Percentiles rank a stretch among this genome's conserved stretches.
Evolutionary conservation across 1,284 basidiomycete species (phyloP).

Genomic region (Ganoderma boninense): DNA sequence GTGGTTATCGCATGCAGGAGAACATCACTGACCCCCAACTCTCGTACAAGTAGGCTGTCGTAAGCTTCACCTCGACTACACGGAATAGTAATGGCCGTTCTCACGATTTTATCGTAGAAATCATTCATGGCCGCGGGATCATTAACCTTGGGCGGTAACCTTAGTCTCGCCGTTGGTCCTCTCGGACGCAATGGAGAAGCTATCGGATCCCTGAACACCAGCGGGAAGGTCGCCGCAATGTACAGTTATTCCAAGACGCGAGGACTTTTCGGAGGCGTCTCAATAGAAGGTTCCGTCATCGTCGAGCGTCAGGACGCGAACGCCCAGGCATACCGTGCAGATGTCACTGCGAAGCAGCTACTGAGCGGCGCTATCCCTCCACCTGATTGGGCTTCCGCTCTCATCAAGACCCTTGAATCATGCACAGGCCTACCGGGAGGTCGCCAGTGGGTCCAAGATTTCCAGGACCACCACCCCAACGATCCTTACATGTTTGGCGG

Average conservation of each 20-base stretch:
- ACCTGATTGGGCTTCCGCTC: slow-evolving; percentile 79
- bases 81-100: not conserved
- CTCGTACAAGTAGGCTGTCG: slow-evolving; percentile 57
- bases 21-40: slow-evolving; percentile 23
- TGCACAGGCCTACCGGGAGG: slow-evolving; percentile 77
- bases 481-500: slow-evolving; percentile 67
- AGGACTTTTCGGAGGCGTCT: slow-evolving; percentile 87
- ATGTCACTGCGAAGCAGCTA: slow-evolving; percentile 81
- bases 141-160: slow-evolving; percentile 92
- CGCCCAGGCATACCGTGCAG: slow-evolving; percentile 77
- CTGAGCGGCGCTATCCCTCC: slow-evolving; percentile 80
- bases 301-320: slow-evolving; percentile 95
- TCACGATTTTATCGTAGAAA: slow-evolving; percentile 54
- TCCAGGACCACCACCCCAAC: slow-evolving; percentile 35
- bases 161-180: slow-evolving; percentile 93
- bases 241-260: slow-evolving; percentile 96
- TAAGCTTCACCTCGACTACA: slow-evolving; percentile 45
- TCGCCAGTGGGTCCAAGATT: slow-evolving; percentile 74
- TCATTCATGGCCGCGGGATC: slow-evolving; percentile 97
- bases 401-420: slow-evolving; percentile 78
- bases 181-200: slow-evolving; percentile 96
- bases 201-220: slow-evolving; percentile 85
- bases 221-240: slow-evolving; percentile 94
- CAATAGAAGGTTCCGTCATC: slow-evolving; percentile 94
- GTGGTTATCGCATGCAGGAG: slow-evolving; percentile 27